Percentiles rank a stretch among this genome's conserved stretches.
Conservation (phyloP, 2,329 filamentous ascomycete genomes). For the Aspergillus sclerotialis region DNA sequence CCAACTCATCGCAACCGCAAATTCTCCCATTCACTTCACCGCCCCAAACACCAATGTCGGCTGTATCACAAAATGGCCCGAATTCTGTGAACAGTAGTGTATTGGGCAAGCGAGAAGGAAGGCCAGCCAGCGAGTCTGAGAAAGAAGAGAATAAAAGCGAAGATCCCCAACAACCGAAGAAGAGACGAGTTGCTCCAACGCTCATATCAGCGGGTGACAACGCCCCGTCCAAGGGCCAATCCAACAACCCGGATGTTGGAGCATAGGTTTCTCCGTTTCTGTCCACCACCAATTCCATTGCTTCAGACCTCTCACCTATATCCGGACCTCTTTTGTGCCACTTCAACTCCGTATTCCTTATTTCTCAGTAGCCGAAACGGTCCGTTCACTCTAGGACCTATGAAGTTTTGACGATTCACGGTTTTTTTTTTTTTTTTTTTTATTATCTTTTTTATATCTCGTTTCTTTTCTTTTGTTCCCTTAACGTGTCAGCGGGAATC, state of each 20-base stretch:
- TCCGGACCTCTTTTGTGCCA: neutral
- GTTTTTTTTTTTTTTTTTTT: constrained; percentile 2
- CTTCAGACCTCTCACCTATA: neutral
- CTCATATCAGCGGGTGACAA: constrained; percentile 38
- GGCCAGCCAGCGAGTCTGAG: constrained; percentile 36
- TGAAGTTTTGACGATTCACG: constrained; percentile 8
- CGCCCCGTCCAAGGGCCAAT: constrained; percentile 8
- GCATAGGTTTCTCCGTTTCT: constrained; percentile 5
- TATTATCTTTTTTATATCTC: neutral
- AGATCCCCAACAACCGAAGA: constrained; percentile 55
- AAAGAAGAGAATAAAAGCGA: constrained; percentile 34
- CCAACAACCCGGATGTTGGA: constrained; percentile 10
- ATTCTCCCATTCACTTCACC: constrained; percentile 74
- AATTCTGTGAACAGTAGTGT: constrained; percentile 49
- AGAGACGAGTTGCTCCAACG: constrained; percentile 64
- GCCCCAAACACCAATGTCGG: constrained; percentile 69
- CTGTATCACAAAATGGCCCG: constrained; percentile 46
- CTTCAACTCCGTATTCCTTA: no score
- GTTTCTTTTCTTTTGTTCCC: no score
- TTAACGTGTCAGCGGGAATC: no score
- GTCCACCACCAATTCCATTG: neutral
- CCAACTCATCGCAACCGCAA: constrained; percentile 51
- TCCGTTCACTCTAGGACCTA: neutral
- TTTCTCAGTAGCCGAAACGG: neutral
- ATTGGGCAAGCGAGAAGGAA: constrained; percentile 45